Percentiles rank a stretch among this genome's conserved stretches.
Conservation (phyloP, 768 basidiomycete genomes). For the Naganishia randhawae region DNA sequence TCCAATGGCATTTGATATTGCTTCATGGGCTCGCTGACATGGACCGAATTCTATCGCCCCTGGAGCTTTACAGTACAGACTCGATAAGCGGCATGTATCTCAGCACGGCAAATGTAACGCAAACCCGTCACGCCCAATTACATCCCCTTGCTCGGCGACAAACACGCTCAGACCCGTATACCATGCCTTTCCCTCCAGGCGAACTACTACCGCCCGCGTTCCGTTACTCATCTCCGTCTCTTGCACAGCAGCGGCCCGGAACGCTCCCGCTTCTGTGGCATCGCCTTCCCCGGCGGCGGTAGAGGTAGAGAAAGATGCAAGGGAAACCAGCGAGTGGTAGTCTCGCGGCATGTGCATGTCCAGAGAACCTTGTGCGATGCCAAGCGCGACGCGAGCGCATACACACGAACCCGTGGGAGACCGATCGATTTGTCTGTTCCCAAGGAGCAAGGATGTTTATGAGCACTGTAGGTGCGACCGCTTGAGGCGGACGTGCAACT, state of each 20-base stretch:
- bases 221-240: background rate
- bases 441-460: background rate
- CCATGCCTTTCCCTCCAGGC: background rate
- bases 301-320: no score
- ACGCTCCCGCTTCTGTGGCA: background rate
- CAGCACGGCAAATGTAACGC: background rate
- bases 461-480: no score
- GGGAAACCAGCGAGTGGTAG: background rate
- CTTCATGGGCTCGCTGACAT: no score
- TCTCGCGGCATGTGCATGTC: background rate
- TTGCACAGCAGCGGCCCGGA: background rate
- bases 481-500: background rate
- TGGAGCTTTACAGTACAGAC: no score
- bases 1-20: no score
- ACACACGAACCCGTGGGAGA: background rate
- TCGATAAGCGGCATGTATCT: no score
- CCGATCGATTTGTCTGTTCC: background rate
- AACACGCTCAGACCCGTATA: background rate
- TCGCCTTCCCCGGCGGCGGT: background rate
- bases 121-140: background rate
- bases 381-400: background rate
- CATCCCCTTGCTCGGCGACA: background rate
- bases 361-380: background rate
- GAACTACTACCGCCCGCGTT: background rate
- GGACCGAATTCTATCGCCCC: no score